A percentile compares a stretch with the other conserved stretches of the same genome.
These are phyloP conservation scores for Suillus luteus DNA, from an alignment of 768 basidiomycete genomes.

Conservation along the genomic window DNA sequence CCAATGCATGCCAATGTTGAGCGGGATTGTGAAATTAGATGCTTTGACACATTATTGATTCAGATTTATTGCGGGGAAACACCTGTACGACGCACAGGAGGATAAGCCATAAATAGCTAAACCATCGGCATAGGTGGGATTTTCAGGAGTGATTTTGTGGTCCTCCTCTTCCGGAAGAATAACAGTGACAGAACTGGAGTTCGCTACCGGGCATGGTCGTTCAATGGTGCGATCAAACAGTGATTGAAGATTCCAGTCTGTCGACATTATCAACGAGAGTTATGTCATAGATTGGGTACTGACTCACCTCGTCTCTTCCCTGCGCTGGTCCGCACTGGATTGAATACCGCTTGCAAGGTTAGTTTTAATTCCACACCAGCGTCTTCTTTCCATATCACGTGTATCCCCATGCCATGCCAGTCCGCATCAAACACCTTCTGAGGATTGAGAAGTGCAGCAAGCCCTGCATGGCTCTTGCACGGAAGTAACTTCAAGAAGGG, in stretches of 20 bases:
- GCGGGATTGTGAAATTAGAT: conserved; percentile 32
- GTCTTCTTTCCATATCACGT: conserved; percentile 63
- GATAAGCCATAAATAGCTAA: conserved; percentile 51
- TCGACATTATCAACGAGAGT: conserved; percentile 10
- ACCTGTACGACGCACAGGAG: conserved; percentile 40
- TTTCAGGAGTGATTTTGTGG: conserved; percentile 56
- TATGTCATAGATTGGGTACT: background rate
- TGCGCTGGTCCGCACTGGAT: conserved; percentile 65
- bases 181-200: conserved; percentile 56
- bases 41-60: background rate
- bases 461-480: conserved; percentile 86
- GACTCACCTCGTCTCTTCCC: conserved; percentile 55
- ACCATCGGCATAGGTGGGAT: conserved; percentile 36
- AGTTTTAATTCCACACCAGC: conserved; percentile 66
- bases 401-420: conserved; percentile 87
- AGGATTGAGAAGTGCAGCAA: conserved; percentile 81
- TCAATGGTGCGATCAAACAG: conserved; percentile 69
- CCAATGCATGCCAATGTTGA: conserved; percentile 63
- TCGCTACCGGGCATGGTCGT: conserved; percentile 70
- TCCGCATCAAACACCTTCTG: conserved; percentile 87
- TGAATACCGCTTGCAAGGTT: conserved; percentile 73
- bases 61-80: background rate
- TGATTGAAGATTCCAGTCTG: conserved; percentile 75
- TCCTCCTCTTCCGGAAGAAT: conserved; percentile 42
- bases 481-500: conserved; percentile 95